phyloP scores from a whole-genome alignment of 176 grass and related monocot genomes.

The Triticum timopheevii region DNA sequence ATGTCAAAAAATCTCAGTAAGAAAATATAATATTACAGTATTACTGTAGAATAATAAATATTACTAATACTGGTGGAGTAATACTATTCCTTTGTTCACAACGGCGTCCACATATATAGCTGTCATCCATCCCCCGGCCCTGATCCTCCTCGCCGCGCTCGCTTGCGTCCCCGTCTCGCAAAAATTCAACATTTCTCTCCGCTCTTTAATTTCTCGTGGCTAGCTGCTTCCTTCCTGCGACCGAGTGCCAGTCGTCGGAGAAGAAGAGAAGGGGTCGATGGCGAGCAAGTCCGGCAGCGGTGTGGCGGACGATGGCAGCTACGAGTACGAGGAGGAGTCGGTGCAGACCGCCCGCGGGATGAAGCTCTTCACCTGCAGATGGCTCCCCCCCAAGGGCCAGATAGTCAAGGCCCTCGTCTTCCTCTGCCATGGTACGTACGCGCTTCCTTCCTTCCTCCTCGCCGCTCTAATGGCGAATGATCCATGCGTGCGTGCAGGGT shows the following conservation, averaged over 20 bases:
- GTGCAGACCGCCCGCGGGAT: constrained; percentile 54
- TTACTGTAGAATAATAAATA: background rate
- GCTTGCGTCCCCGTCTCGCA: background rate
- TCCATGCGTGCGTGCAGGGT: constrained; percentile 37
- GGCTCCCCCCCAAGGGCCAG: constrained; percentile 34
- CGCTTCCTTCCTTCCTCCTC: background rate
- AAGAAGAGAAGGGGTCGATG: background rate
- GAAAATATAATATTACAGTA: background rate
- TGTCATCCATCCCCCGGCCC: background rate
- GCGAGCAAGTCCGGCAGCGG: constrained; percentile 1
- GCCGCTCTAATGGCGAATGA: background rate
- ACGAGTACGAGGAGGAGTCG: constrained; percentile 46
- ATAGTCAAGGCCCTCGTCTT: constrained; percentile 51
- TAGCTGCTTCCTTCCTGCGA: background rate
- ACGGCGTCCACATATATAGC: constrained; percentile 25
- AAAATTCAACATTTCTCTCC: background rate
- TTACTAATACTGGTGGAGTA: background rate
- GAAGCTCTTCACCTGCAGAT: constrained; percentile 69
- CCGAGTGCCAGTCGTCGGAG: background rate
- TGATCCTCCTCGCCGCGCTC: constrained; percentile 1
- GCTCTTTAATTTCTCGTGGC: background rate
- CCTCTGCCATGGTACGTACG: constrained; percentile 68
- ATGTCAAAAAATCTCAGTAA: background rate
- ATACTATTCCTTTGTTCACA: background rate
- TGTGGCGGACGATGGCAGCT: background rate